Evolutionary conservation across 345 rosid genomes (phyloP).

Genomic region (Brassica napus): DNA sequence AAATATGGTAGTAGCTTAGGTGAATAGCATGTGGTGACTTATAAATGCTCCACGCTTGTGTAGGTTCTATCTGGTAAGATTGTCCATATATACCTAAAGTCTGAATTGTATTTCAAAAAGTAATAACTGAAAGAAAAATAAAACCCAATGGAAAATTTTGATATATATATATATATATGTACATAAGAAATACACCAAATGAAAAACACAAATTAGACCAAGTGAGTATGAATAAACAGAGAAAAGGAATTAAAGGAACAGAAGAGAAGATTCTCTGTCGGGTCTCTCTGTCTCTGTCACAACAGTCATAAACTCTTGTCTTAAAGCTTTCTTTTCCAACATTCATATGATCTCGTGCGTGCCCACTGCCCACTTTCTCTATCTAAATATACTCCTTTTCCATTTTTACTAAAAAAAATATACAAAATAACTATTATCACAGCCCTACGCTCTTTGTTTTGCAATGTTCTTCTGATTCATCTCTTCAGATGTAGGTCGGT

Average conservation of each 20-base stretch:
- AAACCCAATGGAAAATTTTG: background rate
- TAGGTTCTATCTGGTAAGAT: slow-evolving; percentile 31
- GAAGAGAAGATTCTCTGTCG: slow-evolving; percentile 48
- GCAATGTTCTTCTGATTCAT: slow-evolving; percentile 29
- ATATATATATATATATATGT: background rate
- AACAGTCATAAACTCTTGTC: slow-evolving; percentile 41
- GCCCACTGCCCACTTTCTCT: slow-evolving; percentile 32
- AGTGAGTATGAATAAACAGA: background rate
- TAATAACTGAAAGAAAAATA: background rate
- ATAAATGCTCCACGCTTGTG: slow-evolving; percentile 29
- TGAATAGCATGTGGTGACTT: slow-evolving; percentile 37
- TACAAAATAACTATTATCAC: slow-evolving; percentile 5
- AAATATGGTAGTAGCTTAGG: slow-evolving; percentile 39
- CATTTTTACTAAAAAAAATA: background rate
- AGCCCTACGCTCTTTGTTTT: slow-evolving; percentile 24
- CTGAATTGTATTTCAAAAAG: background rate
- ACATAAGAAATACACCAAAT: slow-evolving; percentile 5
- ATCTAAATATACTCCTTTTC: slow-evolving; percentile 8
- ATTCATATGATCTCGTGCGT: slow-evolving; percentile 44
- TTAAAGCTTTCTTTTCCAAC: slow-evolving; percentile 25
- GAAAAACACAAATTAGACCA: slow-evolving; percentile 3
- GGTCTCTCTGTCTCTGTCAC: slow-evolving; percentile 41
- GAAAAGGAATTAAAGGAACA: slow-evolving; percentile 5
- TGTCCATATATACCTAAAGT: slow-evolving; percentile 35
- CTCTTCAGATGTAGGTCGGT: slow-evolving; percentile 29